Evolutionary conservation across 2,329 filamentous ascomycete species (phyloP).

Genomic region (Claviceps spartinae): DNA sequence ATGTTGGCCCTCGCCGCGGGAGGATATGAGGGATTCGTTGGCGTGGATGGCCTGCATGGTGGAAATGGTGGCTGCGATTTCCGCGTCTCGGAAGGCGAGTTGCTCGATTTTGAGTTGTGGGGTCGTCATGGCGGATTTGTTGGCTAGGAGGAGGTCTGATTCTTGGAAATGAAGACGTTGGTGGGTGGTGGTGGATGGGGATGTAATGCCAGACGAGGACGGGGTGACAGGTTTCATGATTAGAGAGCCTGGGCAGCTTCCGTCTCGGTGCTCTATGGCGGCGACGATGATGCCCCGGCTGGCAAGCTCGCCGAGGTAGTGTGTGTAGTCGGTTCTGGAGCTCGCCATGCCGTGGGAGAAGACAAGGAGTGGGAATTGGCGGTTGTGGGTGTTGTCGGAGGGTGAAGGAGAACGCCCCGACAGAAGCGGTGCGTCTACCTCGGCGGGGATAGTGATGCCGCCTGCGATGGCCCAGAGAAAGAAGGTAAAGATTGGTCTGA

Average conservation of each 20-base stretch:
- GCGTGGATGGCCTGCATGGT: conserved; percentile 27
- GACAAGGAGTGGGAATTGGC: conserved; percentile 30
- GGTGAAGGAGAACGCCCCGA: conserved; percentile 5
- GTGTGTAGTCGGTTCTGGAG: conserved; percentile 36
- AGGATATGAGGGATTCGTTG: conserved; percentile 25
- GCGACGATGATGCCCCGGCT: conserved; percentile 35
- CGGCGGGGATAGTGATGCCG: conserved; percentile 31
- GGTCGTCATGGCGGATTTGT: conserved; percentile 19
- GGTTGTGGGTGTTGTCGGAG: not conserved
- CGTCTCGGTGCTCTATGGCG: conserved; percentile 38
- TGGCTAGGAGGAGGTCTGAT: conserved; percentile 18
- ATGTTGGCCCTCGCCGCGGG: conserved; percentile 30
- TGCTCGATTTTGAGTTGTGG: conserved; percentile 29
- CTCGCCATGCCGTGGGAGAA: conserved; percentile 40
- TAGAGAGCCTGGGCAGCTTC: conserved; percentile 32
- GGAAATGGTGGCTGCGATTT: conserved; percentile 31
- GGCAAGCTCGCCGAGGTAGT: conserved; percentile 36
- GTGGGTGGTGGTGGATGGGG: conserved; percentile 17
- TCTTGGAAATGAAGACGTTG: conserved; percentile 22
- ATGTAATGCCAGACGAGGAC: not conserved
- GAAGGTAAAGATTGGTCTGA: conserved; percentile 28
- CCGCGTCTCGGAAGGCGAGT: conserved; percentile 35
- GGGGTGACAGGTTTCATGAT: conserved; percentile 13
- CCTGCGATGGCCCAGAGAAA: conserved; percentile 29
- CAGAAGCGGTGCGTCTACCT: conserved; percentile 30